Base-by-base conservation (phyloP, 1,284 basidiomycete species). In the Tylopilus microsporus region DNA sequence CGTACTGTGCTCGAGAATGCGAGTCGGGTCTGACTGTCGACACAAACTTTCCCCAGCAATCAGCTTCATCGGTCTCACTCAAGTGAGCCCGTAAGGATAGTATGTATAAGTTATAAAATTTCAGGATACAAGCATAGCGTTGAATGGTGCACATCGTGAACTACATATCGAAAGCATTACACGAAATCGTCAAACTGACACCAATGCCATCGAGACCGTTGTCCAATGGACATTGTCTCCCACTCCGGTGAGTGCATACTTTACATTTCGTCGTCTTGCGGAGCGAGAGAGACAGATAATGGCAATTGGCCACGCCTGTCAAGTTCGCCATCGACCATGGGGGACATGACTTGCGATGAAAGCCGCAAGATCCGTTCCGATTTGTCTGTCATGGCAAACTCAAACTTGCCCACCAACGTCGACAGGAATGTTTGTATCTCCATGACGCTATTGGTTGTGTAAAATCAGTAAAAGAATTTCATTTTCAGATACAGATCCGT, bases 261-360 rank as follows among this genome's bases (percentile, higher is more conserved):
- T 39, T 39, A 39, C 13, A 39, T 15, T 39, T 39, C 39, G 7
- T 32, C 32, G 8, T 32, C 32, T 32, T 32, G 32, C 32, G 75
- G 77, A 19, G 79, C 62, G 1, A 64, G 41, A 5, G 74, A 75
- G 21, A 83, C 70, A 43, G 65, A 63, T 56, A 85, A 66, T 5
- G 84, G 83, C 55, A 84, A 61, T 61, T 82, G 81, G n/a, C 70
- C 66, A 12, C 79, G 81, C 45, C 76, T 75, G 49, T 76, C 72
- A 19, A 74, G 66, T 63, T 80, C 70, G 5, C 77, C 77, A 61
- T 77, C 77, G 16, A 83, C 70, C 25, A 76, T 77, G 11, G 80
- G 81, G 3, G 70, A 66, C 75, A 81, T 78, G 1, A 78, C 68
- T 8, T 76, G 55, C 15, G 73, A 75, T 5, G 74, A 65, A 65